A percentile compares a stretch with the other conserved stretches of the same genome.
Evolutionary conservation across 768 basidiomycete species (phyloP).

Genomic region (Lentinula guzmanii): DNA sequence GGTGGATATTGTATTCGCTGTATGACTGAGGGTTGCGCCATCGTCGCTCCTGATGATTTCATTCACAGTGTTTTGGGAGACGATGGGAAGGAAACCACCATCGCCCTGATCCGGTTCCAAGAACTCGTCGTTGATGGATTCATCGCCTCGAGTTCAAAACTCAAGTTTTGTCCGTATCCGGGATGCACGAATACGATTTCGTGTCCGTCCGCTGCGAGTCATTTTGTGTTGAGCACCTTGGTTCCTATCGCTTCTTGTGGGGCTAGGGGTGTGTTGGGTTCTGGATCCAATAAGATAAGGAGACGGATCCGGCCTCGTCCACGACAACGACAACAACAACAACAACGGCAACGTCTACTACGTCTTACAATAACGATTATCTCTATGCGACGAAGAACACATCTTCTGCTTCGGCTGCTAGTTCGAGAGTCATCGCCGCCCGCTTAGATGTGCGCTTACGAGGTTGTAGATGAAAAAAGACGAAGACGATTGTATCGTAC

Average conservation of each 20-base stretch:
- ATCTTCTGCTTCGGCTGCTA: conserved; percentile 94
- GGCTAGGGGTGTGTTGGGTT: conserved; percentile 6
- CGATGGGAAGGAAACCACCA: no score
- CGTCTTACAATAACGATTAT: neutral
- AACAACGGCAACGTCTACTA: no score
- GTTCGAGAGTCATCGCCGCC: conserved; percentile 85
- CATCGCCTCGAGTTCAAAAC: conserved; percentile 67
- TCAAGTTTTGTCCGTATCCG: no score
- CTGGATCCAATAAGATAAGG: no score
- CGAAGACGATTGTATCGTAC: conserved; percentile 67
- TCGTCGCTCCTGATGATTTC: conserved; percentile 54
- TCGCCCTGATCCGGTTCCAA: conserved; percentile 69
- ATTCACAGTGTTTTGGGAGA: no score
- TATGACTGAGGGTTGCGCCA: conserved; percentile 39
- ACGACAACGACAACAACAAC: no score
- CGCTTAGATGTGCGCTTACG: conserved; percentile 78
- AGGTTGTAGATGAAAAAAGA: conserved; percentile 93
- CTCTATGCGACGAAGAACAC: conserved; percentile 44
- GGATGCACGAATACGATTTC: no score
- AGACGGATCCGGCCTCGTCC: no score
- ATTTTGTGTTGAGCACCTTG: neutral
- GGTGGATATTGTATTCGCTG: conserved; percentile 68
- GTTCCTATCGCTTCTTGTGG: no score
- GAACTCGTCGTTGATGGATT: conserved; percentile 87
- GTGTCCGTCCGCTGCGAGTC: no score